Evolutionary conservation across 768 basidiomycete species (phyloP).

Genomic region (Pholiota molesta): DNA sequence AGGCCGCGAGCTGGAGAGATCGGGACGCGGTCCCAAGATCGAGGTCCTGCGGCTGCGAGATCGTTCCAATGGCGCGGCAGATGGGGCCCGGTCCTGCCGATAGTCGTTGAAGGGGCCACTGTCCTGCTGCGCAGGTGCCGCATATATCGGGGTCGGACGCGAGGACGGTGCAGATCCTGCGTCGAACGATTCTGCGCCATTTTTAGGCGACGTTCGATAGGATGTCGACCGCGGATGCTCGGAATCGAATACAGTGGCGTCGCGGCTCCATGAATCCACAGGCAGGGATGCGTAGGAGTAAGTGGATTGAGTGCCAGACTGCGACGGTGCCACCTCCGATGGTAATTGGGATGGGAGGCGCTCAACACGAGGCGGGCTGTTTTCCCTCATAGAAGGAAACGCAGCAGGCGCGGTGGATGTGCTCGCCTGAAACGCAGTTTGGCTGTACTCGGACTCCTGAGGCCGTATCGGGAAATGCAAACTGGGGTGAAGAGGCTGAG

Average conservation of each 20-base stretch:
- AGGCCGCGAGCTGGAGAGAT: slow-evolving; percentile 15
- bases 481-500: slow-evolving; percentile 23
- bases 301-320: background rate
- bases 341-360: slow-evolving; percentile 24
- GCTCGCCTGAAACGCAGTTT: background rate
- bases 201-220: slow-evolving; percentile 13
- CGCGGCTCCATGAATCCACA: slow-evolving; percentile 16
- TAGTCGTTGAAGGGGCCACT: slow-evolving; percentile 6
- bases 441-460: slow-evolving; percentile 6
- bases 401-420: background rate
- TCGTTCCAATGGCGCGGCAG: background rate
- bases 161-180: slow-evolving; percentile 1
- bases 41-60: slow-evolving; percentile 19
- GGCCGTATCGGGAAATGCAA: slow-evolving; percentile 20
- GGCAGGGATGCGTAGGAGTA: slow-evolving; percentile 5
- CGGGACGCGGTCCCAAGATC: slow-evolving; percentile 21
- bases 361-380: slow-evolving; percentile 28
- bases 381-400: slow-evolving; percentile 12
- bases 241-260: slow-evolving; percentile 11
- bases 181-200: slow-evolving; percentile 6
- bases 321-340: background rate
- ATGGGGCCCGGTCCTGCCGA: slow-evolving; percentile 9
- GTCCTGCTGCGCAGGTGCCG: slow-evolving; percentile 14
- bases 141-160: slow-evolving; percentile 14
- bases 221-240: slow-evolving; percentile 10